Conservation (phyloP, 495 filamentous ascomycete species). For the Penicillium roqueforti region DNA sequence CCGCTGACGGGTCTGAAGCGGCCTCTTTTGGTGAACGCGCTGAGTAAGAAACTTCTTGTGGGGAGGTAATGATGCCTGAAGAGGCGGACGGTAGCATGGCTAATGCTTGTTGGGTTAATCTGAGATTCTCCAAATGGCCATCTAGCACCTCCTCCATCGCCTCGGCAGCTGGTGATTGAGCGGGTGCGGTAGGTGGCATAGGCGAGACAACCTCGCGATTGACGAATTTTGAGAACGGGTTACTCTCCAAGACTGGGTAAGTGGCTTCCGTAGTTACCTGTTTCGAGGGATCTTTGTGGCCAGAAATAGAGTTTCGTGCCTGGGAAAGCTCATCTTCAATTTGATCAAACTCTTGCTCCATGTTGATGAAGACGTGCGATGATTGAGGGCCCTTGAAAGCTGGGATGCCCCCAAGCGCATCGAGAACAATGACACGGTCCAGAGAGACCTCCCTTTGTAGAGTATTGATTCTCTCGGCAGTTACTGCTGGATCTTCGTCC, state of each 20-base stretch:
- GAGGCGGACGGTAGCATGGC: slow-evolving; percentile 78
- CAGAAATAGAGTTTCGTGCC: slow-evolving; percentile 16
- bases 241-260: slow-evolving; percentile 33
- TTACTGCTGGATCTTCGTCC: slow-evolving; percentile 44
- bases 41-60: slow-evolving; percentile 71
- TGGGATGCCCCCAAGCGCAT: slow-evolving; percentile 85
- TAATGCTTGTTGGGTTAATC: slow-evolving; percentile 61
- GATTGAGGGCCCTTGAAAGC: slow-evolving; percentile 58
- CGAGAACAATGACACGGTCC: slow-evolving; percentile 85
- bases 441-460: slow-evolving; percentile 58
- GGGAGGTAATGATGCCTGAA: slow-evolving; percentile 83
- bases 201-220: slow-evolving; percentile 31
- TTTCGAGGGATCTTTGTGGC: not conserved
- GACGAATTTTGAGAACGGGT: slow-evolving; percentile 45
- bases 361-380: slow-evolving; percentile 88
- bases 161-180: slow-evolving; percentile 4
- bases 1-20: slow-evolving; percentile 50
- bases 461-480: slow-evolving; percentile 39
- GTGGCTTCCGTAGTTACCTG: slow-evolving; percentile 6
- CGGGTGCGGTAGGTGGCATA: slow-evolving; percentile 7
- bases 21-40: slow-evolving; percentile 40
- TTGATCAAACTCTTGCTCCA: slow-evolving; percentile 79
- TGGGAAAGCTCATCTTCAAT: slow-evolving; percentile 57
- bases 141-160: slow-evolving; percentile 23
- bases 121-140: slow-evolving; percentile 68